Base-by-base conservation (phyloP, 2,329 filamentous ascomycete genomes). In the Metarhizium album region DNA sequence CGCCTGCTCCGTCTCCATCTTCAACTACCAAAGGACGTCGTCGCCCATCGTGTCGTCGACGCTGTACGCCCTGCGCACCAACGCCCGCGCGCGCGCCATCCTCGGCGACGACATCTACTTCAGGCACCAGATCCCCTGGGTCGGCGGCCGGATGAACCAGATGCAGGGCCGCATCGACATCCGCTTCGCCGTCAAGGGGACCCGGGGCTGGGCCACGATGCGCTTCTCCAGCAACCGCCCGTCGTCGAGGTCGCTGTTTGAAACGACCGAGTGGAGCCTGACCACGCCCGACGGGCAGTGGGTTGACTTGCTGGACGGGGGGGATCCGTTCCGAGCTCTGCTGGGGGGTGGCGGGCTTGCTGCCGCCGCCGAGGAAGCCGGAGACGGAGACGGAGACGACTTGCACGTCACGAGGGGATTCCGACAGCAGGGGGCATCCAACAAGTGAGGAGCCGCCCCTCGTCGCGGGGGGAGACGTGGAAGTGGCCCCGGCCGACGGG, bases 21-120 rank as follows among this genome's bases (percentile, higher is more conserved):
- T 98, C 85, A 98, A 98, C 78, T 97, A 98, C 79, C 91, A 98
- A 68, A 96, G 96, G 69, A 82, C 84, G 52, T 89, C 87, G n/a
- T 89, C 83, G 24, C 87, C 86, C 50, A 80, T 91, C 29, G 87
- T 96, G n/a, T 82, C 82, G 50, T 88, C 86, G 50, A 93, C 90
- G 4, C 79, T 98, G 27, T 98, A 97, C 74, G 87, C 91, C 1
- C 79, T 98, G 56, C 87, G 93, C 56, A 94, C 87, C 2, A 89
- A 85, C 52, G 72, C 79, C 2, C 71, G 74, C 53, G 93, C 90
- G 45, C 82, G 90, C 62, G 83, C 82, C 52, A 72, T 84, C 45
- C 79, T 98, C 27, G 93, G 93, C 56, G 87, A 96, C 67, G 84
- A 91, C 70, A 84, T 93, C 62, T 89, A 89, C 69, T 91, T 90